phyloP scores from a whole-genome alignment of 768 basidiomycete genomes.

The Russula compacta region DNA sequence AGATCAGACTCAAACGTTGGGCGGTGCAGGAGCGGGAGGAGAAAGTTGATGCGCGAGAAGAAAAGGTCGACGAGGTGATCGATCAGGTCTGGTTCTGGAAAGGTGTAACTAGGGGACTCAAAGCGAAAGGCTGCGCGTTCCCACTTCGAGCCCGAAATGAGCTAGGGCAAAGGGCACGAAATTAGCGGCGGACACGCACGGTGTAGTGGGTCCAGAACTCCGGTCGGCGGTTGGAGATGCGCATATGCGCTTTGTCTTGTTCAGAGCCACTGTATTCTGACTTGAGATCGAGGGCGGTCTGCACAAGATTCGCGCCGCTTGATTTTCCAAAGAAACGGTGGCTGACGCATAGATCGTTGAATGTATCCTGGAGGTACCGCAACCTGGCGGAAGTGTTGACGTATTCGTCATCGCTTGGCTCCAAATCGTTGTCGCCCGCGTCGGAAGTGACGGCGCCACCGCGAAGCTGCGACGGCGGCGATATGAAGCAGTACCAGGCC shows the following conservation, averaged over 20 bases:
- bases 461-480: background rate
- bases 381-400: slow-evolving; percentile 20
- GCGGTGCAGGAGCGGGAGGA: slow-evolving; percentile 41
- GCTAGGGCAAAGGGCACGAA: background rate
- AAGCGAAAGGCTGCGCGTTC: background rate
- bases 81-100: slow-evolving; percentile 32
- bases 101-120: slow-evolving; percentile 14
- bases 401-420: slow-evolving; percentile 22
- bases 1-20: slow-evolving; percentile 36
- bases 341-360: slow-evolving; percentile 26
- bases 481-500: background rate
- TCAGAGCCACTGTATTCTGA: slow-evolving; percentile 28
- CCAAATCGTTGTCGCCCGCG: slow-evolving; percentile 4
- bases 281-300: slow-evolving; percentile 36
- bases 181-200: slow-evolving; percentile 26
- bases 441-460: background rate
- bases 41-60: slow-evolving; percentile 35
- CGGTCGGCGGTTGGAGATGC: slow-evolving; percentile 29
- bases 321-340: slow-evolving; percentile 36
- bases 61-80: slow-evolving; percentile 38
- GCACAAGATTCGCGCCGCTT: slow-evolving; percentile 34
- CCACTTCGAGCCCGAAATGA: slow-evolving; percentile 9
- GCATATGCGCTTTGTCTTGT: background rate
- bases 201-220: slow-evolving; percentile 44
- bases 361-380: slow-evolving; percentile 25